Conservation (phyloP, 192 early-diverging fungal genomes). For the Radiomyces spectabilis region DNA sequence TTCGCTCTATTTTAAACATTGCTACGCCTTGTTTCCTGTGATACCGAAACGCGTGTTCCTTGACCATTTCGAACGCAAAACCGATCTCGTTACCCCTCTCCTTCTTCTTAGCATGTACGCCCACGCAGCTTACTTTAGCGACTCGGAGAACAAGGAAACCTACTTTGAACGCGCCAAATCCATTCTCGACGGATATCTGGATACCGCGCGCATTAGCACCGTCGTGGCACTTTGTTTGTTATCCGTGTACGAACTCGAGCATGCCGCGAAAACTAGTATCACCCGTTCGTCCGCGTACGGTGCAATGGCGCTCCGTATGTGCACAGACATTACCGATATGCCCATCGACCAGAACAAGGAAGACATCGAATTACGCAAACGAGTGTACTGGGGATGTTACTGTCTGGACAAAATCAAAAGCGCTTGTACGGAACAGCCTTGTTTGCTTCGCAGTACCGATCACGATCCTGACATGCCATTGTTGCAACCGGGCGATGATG, state of each 20-base stretch:
- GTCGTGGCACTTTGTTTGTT: constrained; percentile 18
- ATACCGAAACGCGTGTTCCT: constrained; percentile 19
- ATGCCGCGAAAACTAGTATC: constrained; percentile 1
- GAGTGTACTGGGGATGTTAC: constrained; percentile 27
- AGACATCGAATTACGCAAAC: constrained; percentile 16
- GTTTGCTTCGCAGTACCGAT: constrained; percentile 13
- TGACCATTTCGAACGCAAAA: constrained; percentile 14
- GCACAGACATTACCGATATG: constrained; percentile 14
- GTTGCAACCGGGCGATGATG: constrained; percentile 20
- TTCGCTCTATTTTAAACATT: constrained; percentile 15
- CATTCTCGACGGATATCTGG: constrained; percentile 12
- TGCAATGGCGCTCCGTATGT: constrained; percentile 18
- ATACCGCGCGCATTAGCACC: constrained; percentile 13
- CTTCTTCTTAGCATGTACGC: constrained; percentile 25
- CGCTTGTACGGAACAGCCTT: constrained; percentile 8
- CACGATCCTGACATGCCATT: constrained; percentile 21
- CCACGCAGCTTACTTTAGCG: constrained; percentile 12
- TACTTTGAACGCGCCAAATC: constrained; percentile 23
- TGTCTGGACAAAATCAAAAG: constrained; percentile 25
- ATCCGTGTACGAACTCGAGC: constrained; percentile 9
- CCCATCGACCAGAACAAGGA: too few species aligned
- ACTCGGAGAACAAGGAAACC: constrained; percentile 1
- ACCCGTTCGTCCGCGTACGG: constrained; percentile 12
- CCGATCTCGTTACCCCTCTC: constrained; percentile 17
- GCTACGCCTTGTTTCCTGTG: constrained; percentile 18